Conservation (phyloP, 1,139 yeast species). For the Barnettozyma hawaiiensis region DNA sequence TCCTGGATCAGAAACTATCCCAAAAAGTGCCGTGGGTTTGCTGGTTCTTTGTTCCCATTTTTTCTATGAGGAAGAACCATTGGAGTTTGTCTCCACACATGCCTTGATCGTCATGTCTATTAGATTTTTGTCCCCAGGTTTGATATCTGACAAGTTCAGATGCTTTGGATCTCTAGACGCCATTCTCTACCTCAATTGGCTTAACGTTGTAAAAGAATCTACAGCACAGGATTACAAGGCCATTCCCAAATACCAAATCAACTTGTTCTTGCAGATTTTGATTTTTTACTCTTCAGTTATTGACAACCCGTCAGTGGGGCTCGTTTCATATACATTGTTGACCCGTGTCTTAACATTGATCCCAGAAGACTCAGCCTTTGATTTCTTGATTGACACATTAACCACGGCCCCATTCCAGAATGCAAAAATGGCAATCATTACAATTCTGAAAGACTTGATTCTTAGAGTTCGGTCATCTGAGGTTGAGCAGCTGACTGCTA, state of each 20-base stretch:
- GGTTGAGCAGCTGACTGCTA: slow-evolving; percentile 14
- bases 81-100: slow-evolving; percentile 16
- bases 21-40: slow-evolving; percentile 31
- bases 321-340: slow-evolving; percentile 40
- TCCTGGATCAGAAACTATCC: slow-evolving; percentile 25
- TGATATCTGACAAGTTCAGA: slow-evolving; percentile 26
- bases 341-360: slow-evolving; percentile 51
- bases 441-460: slow-evolving; percentile 62
- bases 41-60: slow-evolving; percentile 29
- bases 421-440: slow-evolving; percentile 53
- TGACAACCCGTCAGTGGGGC: slow-evolving; percentile 24
- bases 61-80: slow-evolving; percentile 19
- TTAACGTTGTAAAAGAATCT: slow-evolving; percentile 29
- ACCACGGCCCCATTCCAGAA: slow-evolving; percentile 61
- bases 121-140: slow-evolving; percentile 32
- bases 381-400: slow-evolving; percentile 61
- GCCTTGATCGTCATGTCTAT: slow-evolving; percentile 29
- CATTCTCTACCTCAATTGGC: slow-evolving; percentile 39
- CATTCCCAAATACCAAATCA: slow-evolving; percentile 29
- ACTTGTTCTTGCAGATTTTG: slow-evolving; percentile 42
- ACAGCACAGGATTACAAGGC: slow-evolving; percentile 27
- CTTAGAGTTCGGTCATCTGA: slow-evolving; percentile 25
- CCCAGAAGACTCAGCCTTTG: slow-evolving; percentile 52
- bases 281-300: slow-evolving; percentile 34
- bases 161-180: slow-evolving; percentile 35